Conservation (phyloP, 2,329 filamentous ascomycete species). For the Eurotiales sp. region DNA sequence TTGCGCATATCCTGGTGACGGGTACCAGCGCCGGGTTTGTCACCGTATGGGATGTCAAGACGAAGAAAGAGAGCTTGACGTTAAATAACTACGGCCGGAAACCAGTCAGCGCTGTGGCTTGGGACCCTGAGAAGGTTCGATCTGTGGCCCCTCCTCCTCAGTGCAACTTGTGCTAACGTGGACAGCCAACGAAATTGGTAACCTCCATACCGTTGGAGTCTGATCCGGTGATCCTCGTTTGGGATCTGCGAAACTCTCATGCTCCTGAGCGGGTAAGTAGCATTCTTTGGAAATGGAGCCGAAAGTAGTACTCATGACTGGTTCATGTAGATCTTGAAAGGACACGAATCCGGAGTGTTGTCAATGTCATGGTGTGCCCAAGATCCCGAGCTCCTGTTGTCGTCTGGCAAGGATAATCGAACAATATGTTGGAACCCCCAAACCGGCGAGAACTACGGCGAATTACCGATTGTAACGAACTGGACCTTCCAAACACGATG, state of each 20-base stretch:
- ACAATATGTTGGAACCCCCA: conserved; percentile 96
- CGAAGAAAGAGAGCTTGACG: conserved; percentile 94
- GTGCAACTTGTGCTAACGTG: conserved; percentile 19
- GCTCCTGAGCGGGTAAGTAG: conserved; percentile 69
- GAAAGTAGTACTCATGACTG: conserved; percentile 16
- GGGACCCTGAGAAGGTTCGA: conserved; percentile 81
- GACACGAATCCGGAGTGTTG: conserved; percentile 90
- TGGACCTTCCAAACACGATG: conserved; percentile 97
- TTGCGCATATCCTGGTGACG: conserved; percentile 91
- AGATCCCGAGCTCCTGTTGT: conserved; percentile 82
- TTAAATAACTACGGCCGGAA: conserved; percentile 87
- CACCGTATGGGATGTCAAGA: conserved; percentile 97
- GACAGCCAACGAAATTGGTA: conserved; percentile 76
- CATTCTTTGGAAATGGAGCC: too few relatives aligned
- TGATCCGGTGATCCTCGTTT: conserved; percentile 81
- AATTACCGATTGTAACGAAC: conserved; percentile 97
- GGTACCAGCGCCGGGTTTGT: conserved; percentile 92
- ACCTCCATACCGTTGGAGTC: conserved; percentile 89
- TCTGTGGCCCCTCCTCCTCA: conserved; percentile 4
- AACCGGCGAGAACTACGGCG: conserved; percentile 79
- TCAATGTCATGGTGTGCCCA: conserved; percentile 95
- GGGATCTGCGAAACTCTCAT: conserved; percentile 95
- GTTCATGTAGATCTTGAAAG: conserved; percentile 66
- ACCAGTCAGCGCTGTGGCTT: conserved; percentile 89
- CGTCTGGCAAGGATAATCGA: conserved; percentile 93